A percentile compares a stretch with the other conserved stretches of the same genome.
phyloP scores from a whole-genome alignment of 176 grass and related monocot species.

The Stipa capillata region DNA sequence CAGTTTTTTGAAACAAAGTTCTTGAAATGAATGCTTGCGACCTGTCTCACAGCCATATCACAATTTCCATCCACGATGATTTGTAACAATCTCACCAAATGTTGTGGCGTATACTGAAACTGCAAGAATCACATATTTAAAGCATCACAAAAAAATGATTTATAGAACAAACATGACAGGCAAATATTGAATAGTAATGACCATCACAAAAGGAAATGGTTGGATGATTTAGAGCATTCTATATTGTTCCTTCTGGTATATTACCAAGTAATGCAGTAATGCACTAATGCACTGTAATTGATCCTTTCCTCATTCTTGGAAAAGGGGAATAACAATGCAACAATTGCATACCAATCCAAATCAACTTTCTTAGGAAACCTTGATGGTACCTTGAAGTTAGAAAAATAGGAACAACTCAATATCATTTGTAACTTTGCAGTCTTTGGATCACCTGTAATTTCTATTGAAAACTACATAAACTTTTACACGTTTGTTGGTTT shows the following conservation, averaged over 20 bases:
- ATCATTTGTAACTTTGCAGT: too few relatives aligned
- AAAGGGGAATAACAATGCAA: neutral
- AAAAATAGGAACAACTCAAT: neutral
- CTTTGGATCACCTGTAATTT: neutral
- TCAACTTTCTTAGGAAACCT: neutral
- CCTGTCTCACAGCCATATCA: constrained; percentile 83
- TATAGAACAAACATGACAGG: neutral
- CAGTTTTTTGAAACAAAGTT: constrained; percentile 85
- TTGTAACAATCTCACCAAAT: constrained; percentile 76
- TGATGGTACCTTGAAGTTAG: neutral
- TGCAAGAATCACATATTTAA: constrained; percentile 29
- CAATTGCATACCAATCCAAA: neutral
- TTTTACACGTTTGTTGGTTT: neutral
- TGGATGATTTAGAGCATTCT: neutral
- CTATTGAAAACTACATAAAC: neutral
- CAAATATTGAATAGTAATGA: too few relatives aligned
- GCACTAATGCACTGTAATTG: neutral
- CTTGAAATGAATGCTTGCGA: constrained; percentile 95
- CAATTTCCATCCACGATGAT: constrained; percentile 76
- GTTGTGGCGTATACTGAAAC: constrained; percentile 67
- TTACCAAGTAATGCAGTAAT: neutral
- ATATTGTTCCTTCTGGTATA: neutral
- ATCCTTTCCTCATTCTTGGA: neutral
- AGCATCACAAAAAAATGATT: neutral
- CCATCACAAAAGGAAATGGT: neutral